These are phyloP conservation scores for Isabelozyma rhagii DNA, from an alignment of 805 yeast species.

Conservation along the genomic window DNA sequence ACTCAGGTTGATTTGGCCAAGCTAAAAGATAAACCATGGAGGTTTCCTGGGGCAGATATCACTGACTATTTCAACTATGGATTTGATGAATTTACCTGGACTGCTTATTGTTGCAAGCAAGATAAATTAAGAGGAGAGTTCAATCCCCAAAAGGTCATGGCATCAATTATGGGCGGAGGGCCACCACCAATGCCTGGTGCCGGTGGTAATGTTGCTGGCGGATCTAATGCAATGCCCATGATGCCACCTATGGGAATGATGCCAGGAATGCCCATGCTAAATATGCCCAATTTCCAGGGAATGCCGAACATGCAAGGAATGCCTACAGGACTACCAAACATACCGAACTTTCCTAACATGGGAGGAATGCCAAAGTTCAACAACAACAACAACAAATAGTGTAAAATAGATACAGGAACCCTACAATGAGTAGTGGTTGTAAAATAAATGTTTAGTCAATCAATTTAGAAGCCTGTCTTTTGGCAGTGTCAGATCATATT, in stretches of 20 bases:
- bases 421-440: not conserved
- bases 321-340: slow-evolving; percentile 22
- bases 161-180: slow-evolving; percentile 47
- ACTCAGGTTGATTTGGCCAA: slow-evolving; percentile 78
- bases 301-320: slow-evolving; percentile 19
- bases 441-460: not conserved
- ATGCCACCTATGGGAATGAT: slow-evolving; percentile 12
- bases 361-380: slow-evolving; percentile 25
- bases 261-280: slow-evolving; percentile 21
- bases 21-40: slow-evolving; percentile 95
- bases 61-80: slow-evolving; percentile 96
- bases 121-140: slow-evolving; percentile 76
- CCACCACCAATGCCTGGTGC: slow-evolving; percentile 14
- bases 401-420: not conserved
- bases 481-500: too few relatives aligned
- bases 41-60: slow-evolving; percentile 93
- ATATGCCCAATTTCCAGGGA: slow-evolving; percentile 11
- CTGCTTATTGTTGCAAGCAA: slow-evolving; percentile 84
- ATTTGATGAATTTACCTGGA: slow-evolving; percentile 95
- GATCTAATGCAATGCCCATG: slow-evolving; percentile 21
- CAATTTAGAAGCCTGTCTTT: too few relatives aligned
- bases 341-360: slow-evolving; percentile 22
- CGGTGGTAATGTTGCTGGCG: slow-evolving; percentile 13
- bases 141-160: slow-evolving; percentile 77
- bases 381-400: not conserved